Percentiles rank a stretch among this genome's conserved stretches.
phyloP scores from a whole-genome alignment of 805 yeast genomes.

The Candida oleophila region DNA sequence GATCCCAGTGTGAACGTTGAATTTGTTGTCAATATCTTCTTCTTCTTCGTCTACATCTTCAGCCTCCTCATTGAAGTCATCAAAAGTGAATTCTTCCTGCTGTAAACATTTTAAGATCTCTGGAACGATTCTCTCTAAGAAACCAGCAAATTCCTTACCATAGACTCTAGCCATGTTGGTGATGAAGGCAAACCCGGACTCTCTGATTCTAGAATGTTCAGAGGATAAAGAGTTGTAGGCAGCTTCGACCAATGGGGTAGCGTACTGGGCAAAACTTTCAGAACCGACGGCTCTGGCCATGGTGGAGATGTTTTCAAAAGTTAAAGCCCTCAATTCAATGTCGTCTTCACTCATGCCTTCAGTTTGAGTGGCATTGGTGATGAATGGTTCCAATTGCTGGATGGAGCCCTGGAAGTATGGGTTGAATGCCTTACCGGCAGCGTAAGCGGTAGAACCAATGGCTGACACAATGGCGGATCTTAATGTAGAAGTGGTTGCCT shows the following conservation, averaged over 20 bases:
- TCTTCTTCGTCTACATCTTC: slow-evolving; percentile 53
- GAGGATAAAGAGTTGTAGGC: slow-evolving; percentile 77
- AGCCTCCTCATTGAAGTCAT: slow-evolving; percentile 48
- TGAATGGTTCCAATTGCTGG: slow-evolving; percentile 76
- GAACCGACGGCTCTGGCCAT: slow-evolving; percentile 97
- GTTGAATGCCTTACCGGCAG: slow-evolving; percentile 82
- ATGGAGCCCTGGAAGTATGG: slow-evolving; percentile 86
- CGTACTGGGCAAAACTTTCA: slow-evolving; percentile 79
- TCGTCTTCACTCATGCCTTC: slow-evolving; percentile 87
- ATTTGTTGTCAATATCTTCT: slow-evolving; percentile 65
- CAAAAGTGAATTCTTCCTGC: slow-evolving; percentile 80
- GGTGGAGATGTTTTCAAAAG: slow-evolving; percentile 90
- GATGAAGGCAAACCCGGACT: slow-evolving; percentile 90
- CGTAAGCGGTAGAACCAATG: slow-evolving; percentile 95
- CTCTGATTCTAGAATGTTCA: slow-evolving; percentile 83
- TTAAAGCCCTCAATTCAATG: slow-evolving; percentile 84
- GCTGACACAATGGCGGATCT: slow-evolving; percentile 87
- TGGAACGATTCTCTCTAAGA: slow-evolving; percentile 80
- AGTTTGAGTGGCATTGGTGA: slow-evolving; percentile 56
- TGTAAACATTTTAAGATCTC: slow-evolving; percentile 78
- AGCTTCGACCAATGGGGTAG: slow-evolving; percentile 84
- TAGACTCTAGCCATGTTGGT: slow-evolving; percentile 94
- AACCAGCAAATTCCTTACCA: slow-evolving; percentile 84
- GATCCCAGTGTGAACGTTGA: slow-evolving; percentile 90
- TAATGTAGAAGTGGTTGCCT: slow-evolving; percentile 71